A percentile compares a stretch with the other conserved stretches of the same genome.
These are phyloP conservation scores for Ophiostoma angusticollis DNA, from an alignment of 2,329 filamentous ascomycete species.

Conservation along the genomic window DNA sequence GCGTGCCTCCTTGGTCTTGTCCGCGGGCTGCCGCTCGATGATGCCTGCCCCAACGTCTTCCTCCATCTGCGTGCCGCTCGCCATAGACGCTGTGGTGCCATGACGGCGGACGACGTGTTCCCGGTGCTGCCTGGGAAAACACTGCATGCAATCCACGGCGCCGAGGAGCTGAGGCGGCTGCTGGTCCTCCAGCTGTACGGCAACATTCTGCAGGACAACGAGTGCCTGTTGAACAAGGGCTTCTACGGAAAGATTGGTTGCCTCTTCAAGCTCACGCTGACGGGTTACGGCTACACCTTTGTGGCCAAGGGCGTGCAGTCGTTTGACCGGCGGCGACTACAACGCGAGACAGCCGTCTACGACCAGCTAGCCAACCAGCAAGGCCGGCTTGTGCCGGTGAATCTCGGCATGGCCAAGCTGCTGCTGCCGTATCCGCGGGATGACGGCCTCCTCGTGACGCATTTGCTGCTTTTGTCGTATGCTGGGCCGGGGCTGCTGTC, in stretches of 20 bases:
- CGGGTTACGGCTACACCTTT: too few relatives aligned
- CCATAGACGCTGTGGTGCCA: not conserved
- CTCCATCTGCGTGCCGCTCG: not conserved
- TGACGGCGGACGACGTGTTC: not conserved
- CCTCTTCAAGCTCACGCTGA: not conserved
- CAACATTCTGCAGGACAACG: not conserved
- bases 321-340: constrained; percentile 6
- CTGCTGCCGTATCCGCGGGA: constrained; percentile 1
- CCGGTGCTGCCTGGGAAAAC: not conserved
- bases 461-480: constrained; percentile 14
- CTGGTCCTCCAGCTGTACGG: not conserved
- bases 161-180: not conserved
- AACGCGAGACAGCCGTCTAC: constrained; percentile 9
- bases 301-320: constrained; percentile 2
- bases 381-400: constrained; percentile 11
- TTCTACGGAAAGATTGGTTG: not conserved
- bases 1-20: constrained; percentile 2
- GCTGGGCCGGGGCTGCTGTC: constrained; percentile 1
- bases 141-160: not conserved
- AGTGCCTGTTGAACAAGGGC: not conserved
- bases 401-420: constrained; percentile 12
- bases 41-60: not conserved
- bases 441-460: constrained; percentile 3
- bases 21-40: not conserved
- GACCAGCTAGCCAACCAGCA: constrained; percentile 6